Evolutionary conservation across 768 basidiomycete species (phyloP).

Genomic region (Plicaturopsis crispa): DNA sequence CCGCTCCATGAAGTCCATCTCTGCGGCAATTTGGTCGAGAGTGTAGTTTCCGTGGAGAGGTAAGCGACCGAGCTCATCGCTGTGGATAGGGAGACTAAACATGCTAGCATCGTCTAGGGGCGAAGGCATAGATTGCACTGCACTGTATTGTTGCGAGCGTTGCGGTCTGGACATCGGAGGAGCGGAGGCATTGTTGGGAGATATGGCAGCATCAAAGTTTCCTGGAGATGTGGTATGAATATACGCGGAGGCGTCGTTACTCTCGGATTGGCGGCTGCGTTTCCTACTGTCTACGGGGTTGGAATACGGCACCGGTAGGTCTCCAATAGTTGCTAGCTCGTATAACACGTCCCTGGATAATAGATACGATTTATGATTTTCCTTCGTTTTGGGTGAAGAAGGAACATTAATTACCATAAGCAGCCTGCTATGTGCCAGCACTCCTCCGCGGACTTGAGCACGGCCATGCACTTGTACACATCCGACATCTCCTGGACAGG

Average conservation of each 20-base stretch:
- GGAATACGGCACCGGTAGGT: slow-evolving; percentile 15
- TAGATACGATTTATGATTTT: not conserved
- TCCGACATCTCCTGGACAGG: slow-evolving; percentile 25
- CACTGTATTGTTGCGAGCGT: slow-evolving; percentile 1
- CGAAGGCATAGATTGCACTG: slow-evolving; percentile 4
- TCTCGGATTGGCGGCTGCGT: slow-evolving; percentile 37
- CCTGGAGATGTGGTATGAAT: too few relatives aligned
- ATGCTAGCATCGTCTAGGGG: too few relatives aligned
- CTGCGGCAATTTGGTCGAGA: slow-evolving; percentile 6
- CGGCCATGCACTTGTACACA: slow-evolving; percentile 29
- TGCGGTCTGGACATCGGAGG: slow-evolving; percentile 18
- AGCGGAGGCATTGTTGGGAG: too few relatives aligned
- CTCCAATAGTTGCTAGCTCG: slow-evolving; percentile 6
- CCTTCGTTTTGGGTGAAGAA: not conserved
- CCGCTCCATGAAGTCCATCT: slow-evolving; percentile 1
- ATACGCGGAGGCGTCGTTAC: too few relatives aligned
- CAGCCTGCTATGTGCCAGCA: slow-evolving; percentile 39
- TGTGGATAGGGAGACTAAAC: slow-evolving; percentile 30
- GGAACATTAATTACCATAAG: slow-evolving; percentile 25
- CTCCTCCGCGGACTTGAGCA: too few relatives aligned
- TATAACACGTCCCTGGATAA: slow-evolving; percentile 7
- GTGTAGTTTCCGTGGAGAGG: slow-evolving; percentile 24
- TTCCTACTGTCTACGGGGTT: slow-evolving; percentile 32
- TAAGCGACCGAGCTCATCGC: slow-evolving; percentile 32
- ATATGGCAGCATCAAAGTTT: too few relatives aligned